Evolutionary conservation across 2,329 filamentous ascomycete species (phyloP).

Genomic region (Pseudodiploospora longispora): DNA sequence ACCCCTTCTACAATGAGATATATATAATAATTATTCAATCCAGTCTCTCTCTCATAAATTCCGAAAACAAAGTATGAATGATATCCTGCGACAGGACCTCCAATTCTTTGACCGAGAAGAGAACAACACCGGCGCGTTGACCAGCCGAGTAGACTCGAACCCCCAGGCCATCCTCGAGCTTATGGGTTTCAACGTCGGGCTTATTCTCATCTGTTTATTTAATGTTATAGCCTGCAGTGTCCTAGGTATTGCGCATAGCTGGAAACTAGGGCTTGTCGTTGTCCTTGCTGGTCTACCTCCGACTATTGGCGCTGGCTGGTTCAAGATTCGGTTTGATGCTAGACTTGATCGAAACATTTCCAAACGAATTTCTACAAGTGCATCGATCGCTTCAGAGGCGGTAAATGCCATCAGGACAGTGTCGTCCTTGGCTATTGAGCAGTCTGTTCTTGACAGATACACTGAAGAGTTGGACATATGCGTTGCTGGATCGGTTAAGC

Average conservation of each 20-base stretch:
- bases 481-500: constrained; percentile 20
- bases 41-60: constrained; percentile 19
- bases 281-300: constrained; percentile 33
- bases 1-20: neutral
- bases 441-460: constrained; percentile 23
- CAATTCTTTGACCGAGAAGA: constrained; percentile 34
- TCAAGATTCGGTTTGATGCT: constrained; percentile 32
- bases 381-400: constrained; percentile 36
- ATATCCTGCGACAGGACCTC: constrained; percentile 32
- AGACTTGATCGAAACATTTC: constrained; percentile 29
- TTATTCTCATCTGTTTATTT: constrained; percentile 29
- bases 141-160: constrained; percentile 27
- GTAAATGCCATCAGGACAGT: constrained; percentile 32
- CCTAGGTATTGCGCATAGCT: constrained; percentile 35
- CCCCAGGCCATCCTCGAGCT: constrained; percentile 32
- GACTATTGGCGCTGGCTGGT: constrained; percentile 27
- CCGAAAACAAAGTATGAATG: constrained; percentile 19
- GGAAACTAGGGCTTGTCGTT: constrained; percentile 42
- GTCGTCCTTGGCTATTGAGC: constrained; percentile 34
- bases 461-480: constrained; percentile 22
- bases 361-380: constrained; percentile 27
- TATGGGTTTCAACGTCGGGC: constrained; percentile 33
- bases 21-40: neutral
- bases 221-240: constrained; percentile 30
- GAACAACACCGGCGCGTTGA: constrained; percentile 30